Percentiles rank a stretch among this genome's conserved stretches.
These are phyloP conservation scores for Penicillium hesseltinei DNA, from an alignment of 2,329 filamentous ascomycete species.

Conservation along the genomic window DNA sequence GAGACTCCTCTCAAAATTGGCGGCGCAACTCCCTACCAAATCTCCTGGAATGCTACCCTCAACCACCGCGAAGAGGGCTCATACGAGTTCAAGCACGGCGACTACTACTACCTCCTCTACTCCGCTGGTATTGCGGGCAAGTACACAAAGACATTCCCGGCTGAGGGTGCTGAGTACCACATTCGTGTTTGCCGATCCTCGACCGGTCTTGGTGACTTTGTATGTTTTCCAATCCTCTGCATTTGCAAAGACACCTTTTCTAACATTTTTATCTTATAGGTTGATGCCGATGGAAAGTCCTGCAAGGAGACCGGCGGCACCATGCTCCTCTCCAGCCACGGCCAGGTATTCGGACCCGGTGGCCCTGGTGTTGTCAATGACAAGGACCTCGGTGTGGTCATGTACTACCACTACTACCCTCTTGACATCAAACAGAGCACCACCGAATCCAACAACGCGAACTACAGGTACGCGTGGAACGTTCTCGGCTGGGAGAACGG, in stretches of 20 bases:
- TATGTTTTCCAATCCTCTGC: constrained; percentile 22
- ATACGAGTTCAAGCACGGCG: constrained; percentile 55
- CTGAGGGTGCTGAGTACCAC: constrained; percentile 61
- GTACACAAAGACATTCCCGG: constrained; percentile 53
- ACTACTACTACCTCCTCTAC: constrained; percentile 64
- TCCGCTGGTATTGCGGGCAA: constrained; percentile 58
- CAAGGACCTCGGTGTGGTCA: constrained; percentile 49
- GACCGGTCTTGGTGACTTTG: constrained; percentile 54
- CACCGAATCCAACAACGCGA: constrained; percentile 43
- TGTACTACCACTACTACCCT: constrained; percentile 61
- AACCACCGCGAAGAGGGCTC: constrained; percentile 58
- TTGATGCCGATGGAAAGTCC: constrained; percentile 54
- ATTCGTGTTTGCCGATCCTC: constrained; percentile 62
- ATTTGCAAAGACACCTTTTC: not conserved
- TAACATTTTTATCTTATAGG: constrained; percentile 19
- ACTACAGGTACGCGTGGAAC: constrained; percentile 51
- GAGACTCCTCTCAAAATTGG: constrained; percentile 27
- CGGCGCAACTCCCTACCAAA: constrained; percentile 42
- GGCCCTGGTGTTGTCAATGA: constrained; percentile 51
- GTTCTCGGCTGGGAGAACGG: constrained; percentile 43
- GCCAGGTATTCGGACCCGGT: constrained; percentile 63
- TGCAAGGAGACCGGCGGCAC: constrained; percentile 61
- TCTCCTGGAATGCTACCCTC: constrained; percentile 55
- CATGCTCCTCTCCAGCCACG: constrained; percentile 59
- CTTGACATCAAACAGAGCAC: constrained; percentile 51